Evolutionary conservation across 257 asterid species (phyloP).

Genomic region (Solanum appendiculatum): DNA sequence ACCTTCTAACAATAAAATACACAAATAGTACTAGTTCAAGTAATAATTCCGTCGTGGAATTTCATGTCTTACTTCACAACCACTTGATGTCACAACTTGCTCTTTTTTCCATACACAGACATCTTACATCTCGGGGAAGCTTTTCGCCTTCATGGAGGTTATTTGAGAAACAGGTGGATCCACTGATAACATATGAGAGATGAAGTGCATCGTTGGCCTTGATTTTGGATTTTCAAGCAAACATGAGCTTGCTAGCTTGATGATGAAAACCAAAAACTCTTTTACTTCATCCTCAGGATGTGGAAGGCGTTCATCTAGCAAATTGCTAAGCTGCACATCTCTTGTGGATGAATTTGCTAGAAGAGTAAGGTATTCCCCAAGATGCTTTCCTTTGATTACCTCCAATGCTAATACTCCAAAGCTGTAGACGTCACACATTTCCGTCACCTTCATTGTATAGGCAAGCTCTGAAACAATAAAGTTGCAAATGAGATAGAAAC

Average conservation of each 20-base stretch:
- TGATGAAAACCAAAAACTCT: not conserved
- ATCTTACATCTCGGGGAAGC: not conserved
- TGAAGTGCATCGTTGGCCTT: not conserved
- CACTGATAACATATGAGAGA: not conserved
- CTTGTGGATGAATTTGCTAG: not conserved
- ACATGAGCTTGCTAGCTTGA: not conserved
- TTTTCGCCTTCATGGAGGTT: not conserved
- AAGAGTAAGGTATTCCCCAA: not conserved
- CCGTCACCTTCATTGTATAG: conserved; percentile 1
- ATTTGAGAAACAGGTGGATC: not conserved
- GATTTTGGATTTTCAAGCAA: not conserved
- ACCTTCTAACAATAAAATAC: too few species aligned
- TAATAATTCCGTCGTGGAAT: not conserved
- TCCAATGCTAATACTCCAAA: conserved; percentile 8
- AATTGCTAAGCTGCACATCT: not conserved
- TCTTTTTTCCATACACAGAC: not conserved
- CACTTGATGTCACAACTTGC: not conserved
- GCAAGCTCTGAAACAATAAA: conserved; percentile 3
- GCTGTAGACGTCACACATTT: conserved; percentile 7
- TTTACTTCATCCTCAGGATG: not conserved
- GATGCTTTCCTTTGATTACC: conserved; percentile 7
- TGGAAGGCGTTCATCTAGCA: not conserved
- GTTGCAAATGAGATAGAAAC: not conserved
- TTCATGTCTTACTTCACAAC: not conserved
- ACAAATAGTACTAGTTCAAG: too few species aligned